Evolutionary conservation across 2,329 filamentous ascomycete species (phyloP), one percentile per base, ranked within the genome.

Genomic region (Penicillium thymicola): DNA sequence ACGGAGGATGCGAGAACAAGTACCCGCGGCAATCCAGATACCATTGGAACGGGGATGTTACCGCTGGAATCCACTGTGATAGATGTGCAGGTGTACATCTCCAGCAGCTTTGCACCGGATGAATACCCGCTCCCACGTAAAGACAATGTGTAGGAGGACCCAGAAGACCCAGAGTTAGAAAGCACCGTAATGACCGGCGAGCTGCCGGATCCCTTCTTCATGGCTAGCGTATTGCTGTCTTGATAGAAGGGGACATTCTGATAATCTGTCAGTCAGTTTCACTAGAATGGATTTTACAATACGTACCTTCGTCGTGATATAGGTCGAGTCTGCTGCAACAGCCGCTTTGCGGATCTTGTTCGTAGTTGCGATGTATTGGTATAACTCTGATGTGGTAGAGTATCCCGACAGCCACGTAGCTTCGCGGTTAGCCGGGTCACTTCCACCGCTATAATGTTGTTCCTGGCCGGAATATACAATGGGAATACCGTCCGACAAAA

Each of bases 381-480:
- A 85, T 13, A 85, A 70, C 27, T 79, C 75, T 8, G 76, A 62
- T 5, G 71, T 61, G 1, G 75, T 80, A 58, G 75, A 65, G 69
- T 80, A 86, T 7, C 71, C 72, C 11, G 79, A 81, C 11, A 79
- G 70, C 85, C 84, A 87, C 41, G 82, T 74, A 8, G 83, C 81
- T 65, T 86, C 83, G n/a, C 84, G 81, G 43, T 77, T 78, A 0
- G 76, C 75, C 5, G 83, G 83, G 52, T 72, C 72, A 37, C 69
- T 75, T n/a, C 78, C 80, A 23, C 81, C 81, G 2, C 73, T 69
- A 65, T 81, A 87, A 55, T 82, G 83, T 66, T 88, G 85, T 69
- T 89, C 86, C 56, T 86, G 83, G n/a, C 86, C 86, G 54, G 87
- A 81, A 70, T 88, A 89, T 50, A 88, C 66, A 48, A 88, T 85